Evolutionary conservation across 1,284 basidiomycete species (phyloP).

Genomic region (Polyporus tsugae): DNA sequence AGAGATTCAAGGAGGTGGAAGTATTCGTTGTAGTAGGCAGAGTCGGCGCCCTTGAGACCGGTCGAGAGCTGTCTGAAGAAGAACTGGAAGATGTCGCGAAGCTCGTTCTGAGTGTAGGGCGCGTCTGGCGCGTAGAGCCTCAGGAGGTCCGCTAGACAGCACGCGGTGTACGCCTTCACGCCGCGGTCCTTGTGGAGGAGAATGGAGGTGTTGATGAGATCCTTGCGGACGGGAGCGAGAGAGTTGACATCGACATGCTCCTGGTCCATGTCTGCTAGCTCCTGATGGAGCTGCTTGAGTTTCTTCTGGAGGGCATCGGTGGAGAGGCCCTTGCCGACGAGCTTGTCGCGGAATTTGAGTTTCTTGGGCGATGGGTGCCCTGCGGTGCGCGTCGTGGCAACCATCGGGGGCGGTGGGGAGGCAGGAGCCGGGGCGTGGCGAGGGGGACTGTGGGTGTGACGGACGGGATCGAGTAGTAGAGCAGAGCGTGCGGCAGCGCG

Average conservation of each 20-base stretch:
- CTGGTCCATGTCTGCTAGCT: constrained; percentile 89
- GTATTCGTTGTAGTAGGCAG: constrained; percentile 88
- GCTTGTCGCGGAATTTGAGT: constrained; percentile 82
- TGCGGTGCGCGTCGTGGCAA: constrained; percentile 73
- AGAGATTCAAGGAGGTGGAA: constrained; percentile 93
- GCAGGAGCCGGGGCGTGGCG: constrained; percentile 8
- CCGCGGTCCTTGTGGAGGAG: constrained; percentile 94
- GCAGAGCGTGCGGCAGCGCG: constrained; percentile 3
- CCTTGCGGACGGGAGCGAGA: constrained; percentile 74
- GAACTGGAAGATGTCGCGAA: constrained; percentile 96
- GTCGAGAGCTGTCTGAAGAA: constrained; percentile 85
- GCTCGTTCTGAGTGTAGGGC: constrained; percentile 89
- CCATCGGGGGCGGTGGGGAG: constrained; percentile 53
- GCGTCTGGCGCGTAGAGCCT: constrained; percentile 96
- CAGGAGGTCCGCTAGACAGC: constrained; percentile 94
- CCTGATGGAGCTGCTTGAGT: constrained; percentile 81
- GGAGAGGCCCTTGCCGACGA: constrained; percentile 72
- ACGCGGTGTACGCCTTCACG: constrained; percentile 93
- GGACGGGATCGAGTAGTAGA: constrained; percentile 11
- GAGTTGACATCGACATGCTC: constrained; percentile 82
- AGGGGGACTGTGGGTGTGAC: constrained; percentile 1
- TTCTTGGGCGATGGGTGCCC: constrained; percentile 60
- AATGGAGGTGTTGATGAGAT: constrained; percentile 83
- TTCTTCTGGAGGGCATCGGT: constrained; percentile 87
- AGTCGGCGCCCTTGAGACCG: constrained; percentile 76